These are phyloP conservation scores for Schizosaccharomyces osmophilus DNA, from an alignment of 805 yeast genomes.

Conservation along the genomic window DNA sequence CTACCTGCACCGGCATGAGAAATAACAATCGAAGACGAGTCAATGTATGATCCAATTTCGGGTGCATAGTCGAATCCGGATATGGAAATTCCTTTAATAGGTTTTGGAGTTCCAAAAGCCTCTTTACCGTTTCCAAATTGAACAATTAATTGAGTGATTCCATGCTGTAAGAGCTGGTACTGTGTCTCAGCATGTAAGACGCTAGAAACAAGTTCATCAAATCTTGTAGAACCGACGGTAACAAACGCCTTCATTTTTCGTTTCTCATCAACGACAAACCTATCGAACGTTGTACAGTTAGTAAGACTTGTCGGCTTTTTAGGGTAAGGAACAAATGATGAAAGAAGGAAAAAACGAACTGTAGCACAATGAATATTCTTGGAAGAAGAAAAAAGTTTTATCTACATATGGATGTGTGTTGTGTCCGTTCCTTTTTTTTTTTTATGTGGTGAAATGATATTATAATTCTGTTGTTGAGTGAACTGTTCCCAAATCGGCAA, in stretches of 20 bases:
- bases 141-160: background rate
- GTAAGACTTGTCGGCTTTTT: too few relatives aligned
- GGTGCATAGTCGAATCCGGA: conserved; percentile 25
- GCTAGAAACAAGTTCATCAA: background rate
- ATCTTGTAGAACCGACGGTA: conserved; percentile 2
- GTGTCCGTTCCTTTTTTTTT: too few relatives aligned
- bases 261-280: too few relatives aligned
- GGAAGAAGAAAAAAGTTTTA: too few relatives aligned
- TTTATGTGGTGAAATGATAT: too few relatives aligned
- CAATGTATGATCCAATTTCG: conserved; percentile 20
- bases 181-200: background rate
- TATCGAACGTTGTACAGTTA: too few relatives aligned
- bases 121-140: background rate
- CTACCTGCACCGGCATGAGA: conserved; percentile 88
- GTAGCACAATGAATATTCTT: too few relatives aligned
- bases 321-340: too few relatives aligned
- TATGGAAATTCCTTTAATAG: conserved; percentile 10
- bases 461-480: too few relatives aligned
- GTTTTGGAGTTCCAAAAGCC: background rate
- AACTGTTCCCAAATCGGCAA: too few relatives aligned
- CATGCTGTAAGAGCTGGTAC: background rate
- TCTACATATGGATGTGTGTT: too few relatives aligned
- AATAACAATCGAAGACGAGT: conserved; percentile 32
- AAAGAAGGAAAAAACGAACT: too few relatives aligned
- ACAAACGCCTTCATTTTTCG: conserved; percentile 11